These are phyloP conservation scores for Pharnaceum exiguum DNA, from an alignment of 148 eudicot species.

Conservation along the genomic window DNA sequence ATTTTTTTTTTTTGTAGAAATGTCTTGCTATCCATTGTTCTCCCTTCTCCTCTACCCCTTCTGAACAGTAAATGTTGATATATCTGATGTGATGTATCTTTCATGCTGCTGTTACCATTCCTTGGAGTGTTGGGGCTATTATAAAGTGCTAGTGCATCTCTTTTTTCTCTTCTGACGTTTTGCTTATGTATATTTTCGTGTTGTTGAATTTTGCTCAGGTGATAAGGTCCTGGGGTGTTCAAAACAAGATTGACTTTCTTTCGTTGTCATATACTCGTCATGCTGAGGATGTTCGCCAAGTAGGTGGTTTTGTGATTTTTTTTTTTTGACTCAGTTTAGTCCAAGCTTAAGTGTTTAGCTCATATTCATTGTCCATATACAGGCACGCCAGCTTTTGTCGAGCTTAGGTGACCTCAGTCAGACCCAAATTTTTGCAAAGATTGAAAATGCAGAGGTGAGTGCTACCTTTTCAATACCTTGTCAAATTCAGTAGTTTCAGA, in stretches of 20 bases:
- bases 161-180: neutral
- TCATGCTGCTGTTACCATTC: neutral
- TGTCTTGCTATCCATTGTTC: too few relatives aligned
- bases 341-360: neutral
- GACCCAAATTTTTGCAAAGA: constrained; percentile 90
- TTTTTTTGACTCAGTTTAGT: neutral
- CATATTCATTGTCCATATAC: constrained; percentile 1
- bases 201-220: constrained; percentile 34
- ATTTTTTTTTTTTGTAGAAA: too few relatives aligned
- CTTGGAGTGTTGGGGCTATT: too few relatives aligned
- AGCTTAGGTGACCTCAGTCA: constrained; percentile 78
- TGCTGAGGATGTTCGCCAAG: constrained; percentile 96
- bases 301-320: constrained; percentile 22
- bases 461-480: too few relatives aligned
- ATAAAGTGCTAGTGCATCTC: neutral
- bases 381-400: constrained; percentile 79
- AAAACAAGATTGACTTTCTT: constrained; percentile 90
- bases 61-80: too few relatives aligned
- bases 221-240: constrained; percentile 85
- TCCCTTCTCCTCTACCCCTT: too few relatives aligned
- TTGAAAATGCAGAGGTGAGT: constrained; percentile 86
- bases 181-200: neutral
- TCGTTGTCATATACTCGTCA: constrained; percentile 87
- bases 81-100: neutral
- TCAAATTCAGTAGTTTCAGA: too few relatives aligned